Base-by-base conservation (phyloP, 2,329 filamentous ascomycete species). In the Fonsecaea multimorphosa region DNA sequence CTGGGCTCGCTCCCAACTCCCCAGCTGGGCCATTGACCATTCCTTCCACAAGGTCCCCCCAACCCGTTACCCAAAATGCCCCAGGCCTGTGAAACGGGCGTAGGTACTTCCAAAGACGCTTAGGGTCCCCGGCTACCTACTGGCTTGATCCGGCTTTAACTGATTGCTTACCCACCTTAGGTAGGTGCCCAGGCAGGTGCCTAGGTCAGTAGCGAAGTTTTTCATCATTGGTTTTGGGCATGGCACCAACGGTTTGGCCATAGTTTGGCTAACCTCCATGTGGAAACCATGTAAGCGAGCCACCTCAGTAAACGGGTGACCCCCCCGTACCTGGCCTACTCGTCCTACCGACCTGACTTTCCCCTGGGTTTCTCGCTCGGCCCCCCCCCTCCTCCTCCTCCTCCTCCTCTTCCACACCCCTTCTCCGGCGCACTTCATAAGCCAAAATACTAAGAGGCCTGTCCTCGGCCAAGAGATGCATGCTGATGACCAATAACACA, bases 401-500 rank as follows among this genome's bases (percentile, higher is more conserved):
- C n/a, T n/a, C n/a, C n/a, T n/a, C n/a, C n/a, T n/a, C n/a, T n/a
- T n/a, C n/a, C n/a, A n/a, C n/a, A n/a, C 44, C 19, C 19, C 19
- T 9, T 11, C 44, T 7, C 44, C n/a, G 44, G 44, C 44, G 44
- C 19, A 49, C 44, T 24, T 24, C 3, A 12, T 49, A 11, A 49
- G 19, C 44, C 44, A 40, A 40, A 40, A 31, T 44, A n/a, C n/a
- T n/a, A n/a, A 9, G 32, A 31, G 24, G 14, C 9, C 12, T 24
- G 40, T 49, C 29, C 36, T 2, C 19, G 12, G 46, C 46, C 58
- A 22, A 55, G 36, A 54, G 27, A 44, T 58, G 60, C 60, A 63
- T 24, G 44, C 29, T 51, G 60, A 63, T 63, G 60, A 63, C 60
- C 60, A 63, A 63, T 34, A 27, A 31, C 51, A 51, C 36, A 49